phyloP scores from a whole-genome alignment of 768 basidiomycete genomes.

The Coprinellus micaceus region DNA sequence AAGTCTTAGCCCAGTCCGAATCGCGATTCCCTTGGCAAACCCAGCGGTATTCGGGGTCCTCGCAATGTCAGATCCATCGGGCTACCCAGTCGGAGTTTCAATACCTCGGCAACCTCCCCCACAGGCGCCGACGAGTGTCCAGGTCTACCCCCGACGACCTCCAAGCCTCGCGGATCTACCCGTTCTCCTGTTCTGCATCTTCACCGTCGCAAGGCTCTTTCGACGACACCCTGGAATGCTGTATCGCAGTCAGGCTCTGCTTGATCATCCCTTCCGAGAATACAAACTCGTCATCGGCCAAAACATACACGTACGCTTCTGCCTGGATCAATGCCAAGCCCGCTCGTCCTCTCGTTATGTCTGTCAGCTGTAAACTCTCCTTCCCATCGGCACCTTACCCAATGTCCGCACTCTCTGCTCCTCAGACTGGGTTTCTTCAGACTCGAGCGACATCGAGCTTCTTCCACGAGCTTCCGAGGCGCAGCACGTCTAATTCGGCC shows the following conservation, averaged over 20 bases:
- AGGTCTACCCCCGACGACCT: no score
- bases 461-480: background rate
- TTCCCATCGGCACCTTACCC: constrained; percentile 3
- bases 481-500: background rate
- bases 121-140: background rate
- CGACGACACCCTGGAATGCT: background rate
- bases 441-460: background rate
- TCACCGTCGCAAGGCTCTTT: background rate
- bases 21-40: background rate
- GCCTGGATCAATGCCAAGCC: background rate
- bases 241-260: background rate
- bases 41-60: constrained; percentile 6
- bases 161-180: background rate
- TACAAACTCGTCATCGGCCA: no score
- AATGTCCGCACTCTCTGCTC: background rate
- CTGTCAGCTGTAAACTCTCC: background rate
- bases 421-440: background rate
- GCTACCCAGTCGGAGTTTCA: background rate
- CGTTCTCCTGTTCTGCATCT: background rate
- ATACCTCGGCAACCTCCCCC: background rate
- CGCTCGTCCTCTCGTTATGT: background rate
- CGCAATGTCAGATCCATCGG: constrained; percentile 1
- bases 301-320: background rate
- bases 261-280: no score
- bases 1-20: constrained; percentile 1